Base-by-base conservation (phyloP, 2,329 filamentous ascomycete species). In the Ophiostoma angusticollis region DNA sequence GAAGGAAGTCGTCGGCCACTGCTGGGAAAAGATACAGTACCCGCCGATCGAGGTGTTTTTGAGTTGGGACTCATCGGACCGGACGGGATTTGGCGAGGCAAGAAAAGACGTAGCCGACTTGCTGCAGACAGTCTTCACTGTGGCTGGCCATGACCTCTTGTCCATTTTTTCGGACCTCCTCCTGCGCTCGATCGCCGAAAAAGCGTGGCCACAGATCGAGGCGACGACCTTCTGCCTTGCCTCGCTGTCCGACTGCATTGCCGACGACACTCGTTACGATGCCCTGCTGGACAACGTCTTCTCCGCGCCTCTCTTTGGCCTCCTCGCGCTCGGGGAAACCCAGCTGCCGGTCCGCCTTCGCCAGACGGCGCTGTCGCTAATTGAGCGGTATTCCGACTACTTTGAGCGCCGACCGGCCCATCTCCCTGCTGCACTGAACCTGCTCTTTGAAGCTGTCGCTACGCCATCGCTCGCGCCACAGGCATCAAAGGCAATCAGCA, bases 41-140 rank as follows among this genome's bases (percentile, higher is more conserved):
- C 80, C 83, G 4, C 61, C 74, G 0, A 50, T 62, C 2, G 63
- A 71, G 9, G 61, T 68, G 7, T 72, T 78, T 33, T 63, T 66
- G 22, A 62, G 65, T 0, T 89, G 84, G 84, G 80, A 83, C 45
- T 74, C 75, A 5, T 72, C 74, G 18, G 77, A 83, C 24, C 72
- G 73, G 28, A 68, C 70, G 36, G 74, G 69, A 0, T 87, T 87
- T 56, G 65, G 69, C 37, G 77, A 82, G 41, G 84, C 84, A 34
- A 70, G 84, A 22, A 78, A 81, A 48, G 84, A 93, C 50, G 77
- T 87, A n/a, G 70, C 73, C 36, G 84, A 93, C 54, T 68, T 91
- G 36, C 64, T 91, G 21, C 75, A 85, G 48, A 76, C 80, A 2
- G 72, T 79, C 3, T 87, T 78, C 49, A 66, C 77, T 3, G 58